Percentiles rank a stretch among this genome's conserved stretches.
phyloP scores from a whole-genome alignment of 371 early-diverging fungal species.

The Syncephalis plumigaleata region DNA sequence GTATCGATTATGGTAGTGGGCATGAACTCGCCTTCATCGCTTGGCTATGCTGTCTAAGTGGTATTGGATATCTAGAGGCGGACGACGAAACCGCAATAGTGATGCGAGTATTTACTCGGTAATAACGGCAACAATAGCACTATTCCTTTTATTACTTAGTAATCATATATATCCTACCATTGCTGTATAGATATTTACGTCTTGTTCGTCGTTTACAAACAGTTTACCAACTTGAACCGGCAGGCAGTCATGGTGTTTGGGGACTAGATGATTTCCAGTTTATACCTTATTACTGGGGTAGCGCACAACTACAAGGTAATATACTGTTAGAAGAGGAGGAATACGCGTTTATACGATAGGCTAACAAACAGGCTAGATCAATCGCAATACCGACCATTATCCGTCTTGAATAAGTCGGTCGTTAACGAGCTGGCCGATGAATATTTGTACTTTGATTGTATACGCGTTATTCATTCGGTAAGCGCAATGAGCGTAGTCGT shows the following conservation, averaged over 20 bases:
- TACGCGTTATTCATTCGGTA: conserved; percentile 64
- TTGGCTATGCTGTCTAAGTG: conserved; percentile 62
- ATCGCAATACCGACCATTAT: conserved; percentile 46
- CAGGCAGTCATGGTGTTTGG: conserved; percentile 98
- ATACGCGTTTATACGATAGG: neutral
- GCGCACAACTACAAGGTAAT: conserved; percentile 59
- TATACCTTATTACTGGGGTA: conserved; percentile 91
- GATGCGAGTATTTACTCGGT: conserved; percentile 45
- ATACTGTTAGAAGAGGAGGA: neutral
- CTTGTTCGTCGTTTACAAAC: conserved; percentile 68
- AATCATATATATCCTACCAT: neutral
- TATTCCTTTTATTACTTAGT: neutral
- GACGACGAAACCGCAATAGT: conserved; percentile 56
- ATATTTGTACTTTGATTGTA: conserved; percentile 77
- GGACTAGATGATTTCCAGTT: conserved; percentile 97
- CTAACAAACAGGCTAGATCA: conserved; percentile 16
- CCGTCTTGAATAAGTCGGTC: conserved; percentile 42
- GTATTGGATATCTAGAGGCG: conserved; percentile 33
- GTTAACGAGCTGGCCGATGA: conserved; percentile 49
- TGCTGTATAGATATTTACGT: conserved; percentile 45
- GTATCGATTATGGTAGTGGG: conserved; percentile 99
- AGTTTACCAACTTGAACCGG: conserved; percentile 93
- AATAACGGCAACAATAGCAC: too few relatives aligned
- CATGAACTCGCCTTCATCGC: conserved; percentile 95
- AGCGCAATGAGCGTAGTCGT: neutral